These are phyloP conservation scores for Tulasnella sp. DNA, from an alignment of 768 basidiomycete species.

Conservation along the genomic window DNA sequence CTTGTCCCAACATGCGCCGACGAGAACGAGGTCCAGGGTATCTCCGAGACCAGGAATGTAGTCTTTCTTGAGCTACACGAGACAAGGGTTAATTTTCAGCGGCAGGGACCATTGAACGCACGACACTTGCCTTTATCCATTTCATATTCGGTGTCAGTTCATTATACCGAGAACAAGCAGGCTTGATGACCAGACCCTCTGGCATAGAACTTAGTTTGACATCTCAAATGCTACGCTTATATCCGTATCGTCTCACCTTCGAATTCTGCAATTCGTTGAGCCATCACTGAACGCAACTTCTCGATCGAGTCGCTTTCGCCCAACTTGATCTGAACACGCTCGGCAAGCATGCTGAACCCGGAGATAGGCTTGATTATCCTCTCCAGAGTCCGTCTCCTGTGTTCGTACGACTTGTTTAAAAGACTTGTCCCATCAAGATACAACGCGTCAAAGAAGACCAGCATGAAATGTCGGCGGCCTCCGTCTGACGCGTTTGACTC, in stretches of 20 bases:
- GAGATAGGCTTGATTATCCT: conserved; percentile 38
- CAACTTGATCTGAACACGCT: conserved; percentile 40
- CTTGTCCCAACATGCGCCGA: conserved; percentile 74
- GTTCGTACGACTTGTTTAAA: conserved; percentile 41
- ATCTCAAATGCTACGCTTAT: not conserved
- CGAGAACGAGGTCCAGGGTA: conserved; percentile 60
- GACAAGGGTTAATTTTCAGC: not conserved
- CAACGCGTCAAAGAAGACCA: conserved; percentile 83
- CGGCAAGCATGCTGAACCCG: conserved; percentile 54
- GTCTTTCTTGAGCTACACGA: conserved; percentile 56
- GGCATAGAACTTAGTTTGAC: not conserved
- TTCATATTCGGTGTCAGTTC: conserved; percentile 37
- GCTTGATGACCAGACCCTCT: conserved; percentile 61
- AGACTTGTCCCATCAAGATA: conserved; percentile 51
- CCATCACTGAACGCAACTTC: conserved; percentile 37
- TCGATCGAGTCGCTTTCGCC: conserved; percentile 17
- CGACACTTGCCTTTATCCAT: conserved; percentile 69
- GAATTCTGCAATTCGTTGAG: conserved; percentile 37
- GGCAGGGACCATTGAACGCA: not conserved
- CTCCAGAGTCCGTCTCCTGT: conserved; percentile 54
- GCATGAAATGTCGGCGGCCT: conserved; percentile 47
- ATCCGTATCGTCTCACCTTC: conserved; percentile 41
- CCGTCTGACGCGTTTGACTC: conserved; percentile 29
- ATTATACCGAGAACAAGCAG: conserved; percentile 54
- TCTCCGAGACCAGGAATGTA: conserved; percentile 83